Evolutionary conservation across 805 yeast genomes (phyloP).

Genomic region (Wickerhamomyces kurtzmanii): DNA sequence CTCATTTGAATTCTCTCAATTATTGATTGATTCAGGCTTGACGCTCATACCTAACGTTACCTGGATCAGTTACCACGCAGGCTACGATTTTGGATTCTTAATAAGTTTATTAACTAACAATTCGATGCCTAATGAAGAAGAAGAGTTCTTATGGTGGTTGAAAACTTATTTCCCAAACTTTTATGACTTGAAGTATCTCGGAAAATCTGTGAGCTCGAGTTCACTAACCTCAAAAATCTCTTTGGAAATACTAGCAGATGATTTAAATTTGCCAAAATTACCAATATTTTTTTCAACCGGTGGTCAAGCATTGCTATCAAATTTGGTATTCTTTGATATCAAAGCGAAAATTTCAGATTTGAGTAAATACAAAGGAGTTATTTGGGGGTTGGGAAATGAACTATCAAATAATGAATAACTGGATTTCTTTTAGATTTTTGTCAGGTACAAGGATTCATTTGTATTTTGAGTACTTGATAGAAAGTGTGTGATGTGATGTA

Average conservation of each 20-base stretch:
- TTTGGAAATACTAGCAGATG: slow-evolving; percentile 60
- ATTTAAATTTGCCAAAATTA: slow-evolving; percentile 54
- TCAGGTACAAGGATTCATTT: not conserved
- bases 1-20: slow-evolving; percentile 71
- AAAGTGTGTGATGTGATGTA: too few relatives aligned
- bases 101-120: slow-evolving; percentile 67
- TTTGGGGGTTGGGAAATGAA: slow-evolving; percentile 38
- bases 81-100: slow-evolving; percentile 90
- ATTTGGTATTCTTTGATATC: slow-evolving; percentile 54
- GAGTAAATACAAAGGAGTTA: slow-evolving; percentile 34
- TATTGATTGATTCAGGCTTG: slow-evolving; percentile 78
- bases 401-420: slow-evolving; percentile 14
- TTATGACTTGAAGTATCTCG: slow-evolving; percentile 66
- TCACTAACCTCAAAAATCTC: slow-evolving; percentile 27
- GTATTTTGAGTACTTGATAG: too few relatives aligned
- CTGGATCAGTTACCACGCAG: slow-evolving; percentile 91
- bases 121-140: slow-evolving; percentile 70
- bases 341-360: slow-evolving; percentile 22
- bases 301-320: slow-evolving; percentile 53
- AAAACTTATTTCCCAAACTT: slow-evolving; percentile 68
- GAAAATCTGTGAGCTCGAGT: too few relatives aligned
- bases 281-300: slow-evolving; percentile 46
- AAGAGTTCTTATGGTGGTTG: slow-evolving; percentile 67
- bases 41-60: slow-evolving; percentile 54
- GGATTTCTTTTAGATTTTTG: not conserved